Evolutionary conservation across 257 asterid species (phyloP).

Genomic region (Salvia rosmarinus): DNA sequence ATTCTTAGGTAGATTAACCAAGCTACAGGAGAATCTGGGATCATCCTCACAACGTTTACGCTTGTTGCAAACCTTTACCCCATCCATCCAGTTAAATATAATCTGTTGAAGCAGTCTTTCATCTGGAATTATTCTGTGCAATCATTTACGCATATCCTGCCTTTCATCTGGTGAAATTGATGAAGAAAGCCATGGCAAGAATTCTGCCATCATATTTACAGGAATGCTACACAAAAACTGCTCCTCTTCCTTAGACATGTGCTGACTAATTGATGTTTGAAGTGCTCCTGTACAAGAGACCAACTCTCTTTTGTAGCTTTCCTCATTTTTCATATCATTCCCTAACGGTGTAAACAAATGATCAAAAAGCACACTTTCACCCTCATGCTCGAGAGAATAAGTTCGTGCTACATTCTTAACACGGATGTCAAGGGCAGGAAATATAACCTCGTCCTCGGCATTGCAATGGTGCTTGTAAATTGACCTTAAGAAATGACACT

Average conservation of each 20-base stretch:
- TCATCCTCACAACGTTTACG: slow-evolving; percentile 71
- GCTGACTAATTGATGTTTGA: slow-evolving; percentile 95
- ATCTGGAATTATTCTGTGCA: slow-evolving; percentile 77
- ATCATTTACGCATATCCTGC: slow-evolving; percentile 87
- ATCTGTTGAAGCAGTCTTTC: slow-evolving; percentile 93
- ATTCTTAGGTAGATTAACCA: slow-evolving; percentile 43
- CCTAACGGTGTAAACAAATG: slow-evolving; percentile 80
- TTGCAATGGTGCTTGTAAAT: slow-evolving; percentile 91
- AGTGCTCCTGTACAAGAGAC: slow-evolving; percentile 97
- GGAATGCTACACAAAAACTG: slow-evolving; percentile 98
- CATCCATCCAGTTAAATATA: slow-evolving; percentile 97
- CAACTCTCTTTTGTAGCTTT: slow-evolving; percentile 84
- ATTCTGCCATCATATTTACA: slow-evolving; percentile 96
- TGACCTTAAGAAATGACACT: slow-evolving; percentile 73
- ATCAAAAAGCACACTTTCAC: slow-evolving; percentile 93
- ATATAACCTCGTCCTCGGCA: slow-evolving; percentile 91
- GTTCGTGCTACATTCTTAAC: slow-evolving; percentile 99
- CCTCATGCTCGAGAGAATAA: slow-evolving; percentile 98
- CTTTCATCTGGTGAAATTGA: slow-evolving; percentile 85
- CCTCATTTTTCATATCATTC: slow-evolving; percentile 63
- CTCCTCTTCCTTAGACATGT: slow-evolving; percentile 99
- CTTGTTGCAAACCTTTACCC: slow-evolving; percentile 65
- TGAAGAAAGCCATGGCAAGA: slow-evolving; percentile 96
- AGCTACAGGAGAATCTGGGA: slow-evolving; percentile 38
- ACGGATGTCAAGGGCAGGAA: slow-evolving; percentile 98